Evolutionary conservation across 208 protist genomes (phyloP), one percentile per base, ranked within the genome.

Genomic region (Naegleria gruberi): DNA sequence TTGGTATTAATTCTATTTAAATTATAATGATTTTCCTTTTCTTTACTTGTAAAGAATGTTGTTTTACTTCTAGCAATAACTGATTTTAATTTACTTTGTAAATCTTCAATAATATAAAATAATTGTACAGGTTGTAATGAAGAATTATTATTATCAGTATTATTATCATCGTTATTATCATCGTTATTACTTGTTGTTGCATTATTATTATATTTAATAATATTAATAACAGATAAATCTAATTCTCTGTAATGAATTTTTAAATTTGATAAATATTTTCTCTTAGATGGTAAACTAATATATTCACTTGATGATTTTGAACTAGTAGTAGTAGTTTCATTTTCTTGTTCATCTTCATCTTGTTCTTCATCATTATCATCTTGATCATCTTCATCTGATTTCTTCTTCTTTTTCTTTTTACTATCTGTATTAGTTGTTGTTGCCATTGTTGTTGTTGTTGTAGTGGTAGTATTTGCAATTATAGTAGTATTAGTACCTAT

Each of bases 71-170:
- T 77, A 37, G 65, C 65, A 37, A 77, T 77, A 30, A 77, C 65
- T 37, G 26, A 37, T 55, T 87, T 87, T 23, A 87, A 46, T 55
- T 87, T 87, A 6, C n/a, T 30, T 8, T 55, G 23, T 17, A 87
- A 47, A 87, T 87, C 83, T 30, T 55, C 34, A 23, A 87, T 40
- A 34, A 87, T 34, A 51, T 87, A 87, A 43, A 44, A 87, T 34
- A 87, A 77, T 37, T 77, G 65, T 37, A 77, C 0, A 1, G 65
- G 65, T 37, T 77, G 26, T 37, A 77, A 37, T 37, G 7, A 37
- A 7, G 10, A 12, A 8, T 30, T n/a, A 8, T 6, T 37, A 37
- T 77, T 77, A 8, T 77, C 65, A 17, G 12, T 51, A 17, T 51
- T 4, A 51, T n/a, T n/a, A n/a, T n/a, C n/a, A n/a, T n/a, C n/a